These are phyloP conservation scores for Meira miltonrushii DNA, from an alignment of 1,284 basidiomycete species.

Conservation along the genomic window DNA sequence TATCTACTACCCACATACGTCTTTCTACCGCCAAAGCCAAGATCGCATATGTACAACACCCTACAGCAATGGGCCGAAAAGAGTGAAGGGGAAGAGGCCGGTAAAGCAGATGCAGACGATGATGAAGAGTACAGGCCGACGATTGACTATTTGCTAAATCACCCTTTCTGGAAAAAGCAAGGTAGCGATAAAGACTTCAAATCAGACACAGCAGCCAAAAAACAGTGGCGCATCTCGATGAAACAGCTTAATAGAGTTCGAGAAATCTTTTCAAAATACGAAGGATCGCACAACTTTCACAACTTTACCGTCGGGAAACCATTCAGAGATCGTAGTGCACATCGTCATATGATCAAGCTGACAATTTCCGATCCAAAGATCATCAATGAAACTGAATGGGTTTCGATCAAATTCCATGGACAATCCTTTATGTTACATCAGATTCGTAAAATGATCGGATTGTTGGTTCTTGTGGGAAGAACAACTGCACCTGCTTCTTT, in stretches of 20 bases:
- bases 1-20: slow-evolving; percentile 94
- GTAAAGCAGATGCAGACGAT: not conserved
- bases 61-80: slow-evolving; percentile 14
- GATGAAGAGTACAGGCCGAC: slow-evolving; percentile 11
- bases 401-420: slow-evolving; percentile 86
- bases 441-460: slow-evolving; percentile 90
- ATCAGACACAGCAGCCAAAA: slow-evolving; percentile 40
- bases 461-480: slow-evolving; percentile 63
- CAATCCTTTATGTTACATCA: slow-evolving; percentile 99
- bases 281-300: slow-evolving; percentile 69
- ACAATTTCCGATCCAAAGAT: slow-evolving; percentile 56
- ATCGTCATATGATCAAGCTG: slow-evolving; percentile 66
- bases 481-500: slow-evolving; percentile 35
- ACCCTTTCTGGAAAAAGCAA: slow-evolving; percentile 45
- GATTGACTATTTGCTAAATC: slow-evolving; percentile 27
- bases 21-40: slow-evolving; percentile 81
- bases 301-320: slow-evolving; percentile 91
- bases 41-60: slow-evolving; percentile 48
- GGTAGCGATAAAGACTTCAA: slow-evolving; percentile 25
- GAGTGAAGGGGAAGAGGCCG: slow-evolving; percentile 14
- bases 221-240: slow-evolving; percentile 31
- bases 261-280: slow-evolving; percentile 18
- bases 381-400: slow-evolving; percentile 89
- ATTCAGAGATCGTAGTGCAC: slow-evolving; percentile 72
- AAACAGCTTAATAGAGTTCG: slow-evolving; percentile 28